phyloP scores from a whole-genome alignment of 768 basidiomycete species.

The Phylloporus rhodoxanthus region DNA sequence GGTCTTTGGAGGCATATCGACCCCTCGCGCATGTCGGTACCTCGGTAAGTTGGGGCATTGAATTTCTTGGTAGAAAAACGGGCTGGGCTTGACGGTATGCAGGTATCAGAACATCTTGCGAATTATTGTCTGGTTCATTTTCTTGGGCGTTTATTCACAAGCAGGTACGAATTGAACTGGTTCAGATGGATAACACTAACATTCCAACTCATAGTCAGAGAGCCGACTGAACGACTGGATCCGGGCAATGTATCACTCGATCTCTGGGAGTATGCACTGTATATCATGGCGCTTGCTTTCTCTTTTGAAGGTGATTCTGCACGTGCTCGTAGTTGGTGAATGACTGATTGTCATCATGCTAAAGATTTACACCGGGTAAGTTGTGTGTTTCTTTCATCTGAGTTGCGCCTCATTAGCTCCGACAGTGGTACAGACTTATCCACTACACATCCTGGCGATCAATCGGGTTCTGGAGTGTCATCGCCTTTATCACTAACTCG shows the following conservation, averaged over 20 bases:
- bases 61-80: too few species aligned
- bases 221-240: conserved; percentile 69
- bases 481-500: conserved; percentile 67
- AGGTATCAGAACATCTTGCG: conserved; percentile 87
- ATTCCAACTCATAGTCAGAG: conserved; percentile 45
- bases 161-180: conserved; percentile 49
- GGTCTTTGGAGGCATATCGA: conserved; percentile 70
- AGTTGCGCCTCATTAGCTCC: neutral
- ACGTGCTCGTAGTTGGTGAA: conserved; percentile 32
- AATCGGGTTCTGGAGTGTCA: conserved; percentile 71
- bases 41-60: conserved; percentile 41
- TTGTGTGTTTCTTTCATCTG: neutral
- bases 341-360: conserved; percentile 19
- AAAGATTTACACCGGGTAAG: conserved; percentile 25
- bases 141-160: conserved; percentile 76
- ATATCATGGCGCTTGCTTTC: conserved; percentile 73
- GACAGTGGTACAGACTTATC: conserved; percentile 64
- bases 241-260: conserved; percentile 54
- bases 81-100: neutral
- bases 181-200: neutral
- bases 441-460: conserved; percentile 76
- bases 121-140: conserved; percentile 69
- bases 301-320: conserved; percentile 63
- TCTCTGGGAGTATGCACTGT: conserved; percentile 74
- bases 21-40: conserved; percentile 73